phyloP scores from a whole-genome alignment of 768 basidiomycete species.

The Leccinum uliginosum region DNA sequence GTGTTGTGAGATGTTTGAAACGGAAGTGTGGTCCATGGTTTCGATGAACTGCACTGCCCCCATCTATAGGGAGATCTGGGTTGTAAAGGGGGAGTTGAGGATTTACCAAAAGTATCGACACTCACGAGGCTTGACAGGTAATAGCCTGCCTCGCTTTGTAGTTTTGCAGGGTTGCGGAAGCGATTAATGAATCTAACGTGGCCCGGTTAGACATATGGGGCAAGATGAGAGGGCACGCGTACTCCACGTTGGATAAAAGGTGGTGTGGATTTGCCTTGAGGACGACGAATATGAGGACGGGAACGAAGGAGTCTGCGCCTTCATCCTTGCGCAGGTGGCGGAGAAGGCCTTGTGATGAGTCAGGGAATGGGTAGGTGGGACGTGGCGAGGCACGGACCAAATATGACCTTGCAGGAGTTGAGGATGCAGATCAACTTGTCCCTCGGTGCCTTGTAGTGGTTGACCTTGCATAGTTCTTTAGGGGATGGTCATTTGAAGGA shows the following conservation, averaged over 20 bases:
- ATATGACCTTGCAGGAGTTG: conserved; percentile 99
- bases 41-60: conserved; percentile 98
- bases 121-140: conserved; percentile 92
- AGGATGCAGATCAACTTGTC: conserved; percentile 98
- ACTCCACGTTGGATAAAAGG: conserved; percentile 95
- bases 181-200: conserved; percentile 83
- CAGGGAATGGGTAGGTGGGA: conserved; percentile 2
- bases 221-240: conserved; percentile 22
- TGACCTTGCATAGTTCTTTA: conserved; percentile 89
- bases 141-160: conserved; percentile 95
- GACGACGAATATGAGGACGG: conserved; percentile 90
- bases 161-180: conserved; percentile 82
- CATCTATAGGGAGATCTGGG: conserved; percentile 49
- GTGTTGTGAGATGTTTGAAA: conserved; percentile 91
- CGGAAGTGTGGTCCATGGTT: conserved; percentile 91
- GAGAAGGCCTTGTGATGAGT: conserved; percentile 65
- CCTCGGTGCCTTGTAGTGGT: conserved; percentile 97
- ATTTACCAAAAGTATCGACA: neutral
- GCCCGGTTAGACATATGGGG: neutral
- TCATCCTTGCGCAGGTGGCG: conserved; percentile 81
- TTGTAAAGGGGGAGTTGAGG: conserved; percentile 3
- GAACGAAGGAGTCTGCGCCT: conserved; percentile 92
- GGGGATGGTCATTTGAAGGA: conserved; percentile 1
- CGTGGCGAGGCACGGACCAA: conserved; percentile 55
- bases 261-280: conserved; percentile 92